Evolutionary conservation across 192 early-diverging fungal species (phyloP).

Genomic region (Podila minutissima): DNA sequence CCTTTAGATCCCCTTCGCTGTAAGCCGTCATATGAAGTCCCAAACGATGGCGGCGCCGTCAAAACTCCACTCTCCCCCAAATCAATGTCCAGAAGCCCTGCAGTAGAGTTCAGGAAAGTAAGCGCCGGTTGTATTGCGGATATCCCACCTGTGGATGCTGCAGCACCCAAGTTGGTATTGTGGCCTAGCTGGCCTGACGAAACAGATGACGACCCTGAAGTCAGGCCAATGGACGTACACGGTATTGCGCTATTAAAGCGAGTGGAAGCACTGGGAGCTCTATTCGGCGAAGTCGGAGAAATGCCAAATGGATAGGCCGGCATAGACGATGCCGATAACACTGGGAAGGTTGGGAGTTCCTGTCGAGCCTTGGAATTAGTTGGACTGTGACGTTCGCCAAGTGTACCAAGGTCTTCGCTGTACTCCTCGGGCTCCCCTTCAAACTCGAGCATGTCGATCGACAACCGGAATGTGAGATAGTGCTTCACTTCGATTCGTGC

Average conservation of each 20-base stretch:
- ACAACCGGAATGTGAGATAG: constrained; percentile 35
- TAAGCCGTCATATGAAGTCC: neutral
- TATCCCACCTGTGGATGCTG: neutral
- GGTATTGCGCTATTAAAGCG: neutral
- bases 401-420: constrained; percentile 11
- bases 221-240: neutral
- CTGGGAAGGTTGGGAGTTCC: constrained; percentile 17
- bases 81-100: constrained; percentile 9
- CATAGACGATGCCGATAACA: neutral
- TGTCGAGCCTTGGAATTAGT: constrained; percentile 10
- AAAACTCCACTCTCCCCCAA: neutral
- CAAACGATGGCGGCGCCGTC: neutral
- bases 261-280: neutral
- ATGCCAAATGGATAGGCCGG: neutral
- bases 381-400: constrained; percentile 19
- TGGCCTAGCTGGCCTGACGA: neutral
- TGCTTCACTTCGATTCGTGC: constrained; percentile 42
- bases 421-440: constrained; percentile 29
- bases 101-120: constrained; percentile 27
- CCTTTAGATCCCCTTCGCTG: constrained; percentile 16
- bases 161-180: neutral
- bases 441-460: constrained; percentile 38
- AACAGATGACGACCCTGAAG: neutral
- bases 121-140: constrained; percentile 2
- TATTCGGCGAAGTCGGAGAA: neutral